A percentile compares a stretch with the other conserved stretches of the same genome.
These are phyloP conservation scores for Pichia membranifaciens DNA, from an alignment of 805 yeast species.

Conservation along the genomic window DNA sequence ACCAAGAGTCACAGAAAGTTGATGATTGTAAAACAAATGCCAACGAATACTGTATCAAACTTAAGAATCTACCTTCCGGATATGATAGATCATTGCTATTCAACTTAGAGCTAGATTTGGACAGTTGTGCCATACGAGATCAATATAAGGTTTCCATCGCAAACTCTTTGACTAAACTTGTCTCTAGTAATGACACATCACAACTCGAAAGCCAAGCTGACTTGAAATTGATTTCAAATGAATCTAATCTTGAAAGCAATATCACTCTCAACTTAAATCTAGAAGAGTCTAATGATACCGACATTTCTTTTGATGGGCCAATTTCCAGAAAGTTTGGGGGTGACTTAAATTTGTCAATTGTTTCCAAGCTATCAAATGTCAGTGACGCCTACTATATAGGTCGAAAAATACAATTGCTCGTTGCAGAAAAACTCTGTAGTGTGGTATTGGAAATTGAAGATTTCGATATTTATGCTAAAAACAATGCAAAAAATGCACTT, in stretches of 20 bases:
- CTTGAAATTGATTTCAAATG: neutral
- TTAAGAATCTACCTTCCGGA: slow-evolving; percentile 21
- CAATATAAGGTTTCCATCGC: slow-evolving; percentile 4
- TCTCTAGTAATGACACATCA: slow-evolving; percentile 1
- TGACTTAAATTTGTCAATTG: slow-evolving; percentile 20
- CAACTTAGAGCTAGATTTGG: slow-evolving; percentile 20
- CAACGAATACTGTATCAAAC: slow-evolving; percentile 2
- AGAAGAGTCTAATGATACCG: slow-evolving; percentile 5
- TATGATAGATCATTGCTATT: slow-evolving; percentile 22
- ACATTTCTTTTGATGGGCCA: neutral
- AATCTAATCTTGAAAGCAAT: slow-evolving; percentile 11
- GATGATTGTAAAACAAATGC: neutral
- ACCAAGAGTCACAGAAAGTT: slow-evolving; percentile 4
- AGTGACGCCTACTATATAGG: slow-evolving; percentile 32
- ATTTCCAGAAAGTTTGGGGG: neutral
- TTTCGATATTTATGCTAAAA: slow-evolving; percentile 17
- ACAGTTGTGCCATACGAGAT: slow-evolving; percentile 11
- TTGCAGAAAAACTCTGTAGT: slow-evolving; percentile 21
- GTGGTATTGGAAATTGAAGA: slow-evolving; percentile 13
- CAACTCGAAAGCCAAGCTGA: neutral
- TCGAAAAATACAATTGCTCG: slow-evolving; percentile 32
- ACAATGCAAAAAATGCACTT: slow-evolving; percentile 17
- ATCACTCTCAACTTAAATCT: slow-evolving; percentile 22
- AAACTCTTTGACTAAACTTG: neutral
- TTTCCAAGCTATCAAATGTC: slow-evolving; percentile 28